Conservation (phyloP, 371 early-diverging fungal species). For the Mucor irregularis region DNA sequence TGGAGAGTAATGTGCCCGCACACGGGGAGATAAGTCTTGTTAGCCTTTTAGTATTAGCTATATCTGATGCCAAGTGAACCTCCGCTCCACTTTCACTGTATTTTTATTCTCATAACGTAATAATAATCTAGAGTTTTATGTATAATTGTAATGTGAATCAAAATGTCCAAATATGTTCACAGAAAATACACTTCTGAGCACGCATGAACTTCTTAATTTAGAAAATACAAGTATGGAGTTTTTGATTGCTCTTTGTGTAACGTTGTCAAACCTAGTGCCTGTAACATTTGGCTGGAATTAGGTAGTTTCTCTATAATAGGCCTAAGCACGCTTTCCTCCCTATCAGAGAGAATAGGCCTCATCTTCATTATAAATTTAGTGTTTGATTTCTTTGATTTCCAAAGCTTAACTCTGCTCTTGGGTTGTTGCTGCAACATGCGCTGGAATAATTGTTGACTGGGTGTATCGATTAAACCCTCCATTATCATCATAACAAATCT, state of each 20-base stretch:
- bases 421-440: constrained; percentile 11
- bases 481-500: constrained; percentile 6
- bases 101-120: too few relatives aligned
- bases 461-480: constrained; percentile 21
- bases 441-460: constrained; percentile 6
- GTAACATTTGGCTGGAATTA: not conserved
- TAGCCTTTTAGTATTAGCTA: too few relatives aligned
- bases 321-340: not conserved
- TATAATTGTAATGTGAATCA: not conserved
- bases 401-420: constrained; percentile 6
- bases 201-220: not conserved
- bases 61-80: too few relatives aligned
- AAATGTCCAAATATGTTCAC: not conserved
- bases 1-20: too few relatives aligned
- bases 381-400: constrained; percentile 6
- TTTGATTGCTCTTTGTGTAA: not conserved
- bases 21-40: too few relatives aligned
- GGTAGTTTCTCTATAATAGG: not conserved
- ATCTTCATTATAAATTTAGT: not conserved
- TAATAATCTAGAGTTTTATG: too few relatives aligned
- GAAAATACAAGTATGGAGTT: not conserved
- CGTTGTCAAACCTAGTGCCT: not conserved
- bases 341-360: constrained; percentile 1
- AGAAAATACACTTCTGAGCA: not conserved
- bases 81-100: too few relatives aligned